phyloP scores from a whole-genome alignment of 768 basidiomycete species.

The Amylocystis lapponica region DNA sequence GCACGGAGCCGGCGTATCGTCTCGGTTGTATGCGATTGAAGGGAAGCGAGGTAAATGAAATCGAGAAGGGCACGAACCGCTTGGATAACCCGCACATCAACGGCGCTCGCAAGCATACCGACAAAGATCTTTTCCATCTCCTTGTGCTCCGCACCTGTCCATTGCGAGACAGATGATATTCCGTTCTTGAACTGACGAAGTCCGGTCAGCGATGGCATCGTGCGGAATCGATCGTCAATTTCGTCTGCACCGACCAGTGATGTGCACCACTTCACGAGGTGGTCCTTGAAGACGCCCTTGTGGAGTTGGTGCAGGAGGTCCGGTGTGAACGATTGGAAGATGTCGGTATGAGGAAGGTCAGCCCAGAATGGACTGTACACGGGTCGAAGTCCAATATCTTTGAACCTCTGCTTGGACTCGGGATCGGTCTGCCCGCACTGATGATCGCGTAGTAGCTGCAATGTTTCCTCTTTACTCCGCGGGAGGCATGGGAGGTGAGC shows the following conservation, averaged over 20 bases:
- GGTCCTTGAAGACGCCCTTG: constrained; percentile 40
- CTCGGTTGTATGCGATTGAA: neutral
- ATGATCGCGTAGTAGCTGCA: neutral
- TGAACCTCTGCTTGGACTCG: neutral
- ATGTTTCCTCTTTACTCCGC: neutral
- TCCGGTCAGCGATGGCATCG: neutral
- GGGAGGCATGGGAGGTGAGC: neutral
- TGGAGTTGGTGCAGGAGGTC: constrained; percentile 43
- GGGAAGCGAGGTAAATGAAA: neutral
- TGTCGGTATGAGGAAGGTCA: constrained; percentile 29
- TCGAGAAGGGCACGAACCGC: no score
- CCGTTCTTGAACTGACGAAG: neutral
- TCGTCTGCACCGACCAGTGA: constrained; percentile 6
- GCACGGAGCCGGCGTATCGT: neutral
- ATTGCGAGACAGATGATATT: neutral
- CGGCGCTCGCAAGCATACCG: no score
- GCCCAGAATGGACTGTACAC: constrained; percentile 29
- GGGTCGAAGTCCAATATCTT: constrained; percentile 3
- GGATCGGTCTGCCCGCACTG: neutral
- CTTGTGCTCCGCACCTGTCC: neutral
- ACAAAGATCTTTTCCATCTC: no score
- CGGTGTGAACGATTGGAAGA: no score
- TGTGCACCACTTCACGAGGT: no score
- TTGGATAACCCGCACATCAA: no score
- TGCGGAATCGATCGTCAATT: constrained; percentile 12